A percentile compares a stretch with the other conserved stretches of the same genome.
These are phyloP conservation scores for Aspergillus fumigatus DNA, from an alignment of 2,329 filamentous ascomycete genomes.

Conservation along the genomic window DNA sequence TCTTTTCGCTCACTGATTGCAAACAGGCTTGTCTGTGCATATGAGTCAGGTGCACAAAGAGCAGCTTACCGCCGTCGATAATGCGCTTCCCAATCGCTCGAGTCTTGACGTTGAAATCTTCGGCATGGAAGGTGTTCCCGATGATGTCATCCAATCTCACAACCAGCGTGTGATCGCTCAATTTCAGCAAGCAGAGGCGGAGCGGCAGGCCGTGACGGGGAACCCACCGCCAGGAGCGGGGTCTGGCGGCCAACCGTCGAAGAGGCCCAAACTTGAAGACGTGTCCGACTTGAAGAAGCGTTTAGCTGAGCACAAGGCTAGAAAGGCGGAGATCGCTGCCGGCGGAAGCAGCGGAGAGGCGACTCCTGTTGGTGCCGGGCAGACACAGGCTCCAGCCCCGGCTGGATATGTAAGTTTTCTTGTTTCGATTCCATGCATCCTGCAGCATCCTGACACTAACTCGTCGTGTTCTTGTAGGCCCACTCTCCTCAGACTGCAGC, in stretches of 20 bases:
- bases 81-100: slow-evolving; percentile 81
- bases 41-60: slow-evolving; percentile 99
- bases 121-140: slow-evolving; percentile 94
- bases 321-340: slow-evolving; percentile 57
- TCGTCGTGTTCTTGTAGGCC: slow-evolving; percentile 18
- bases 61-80: slow-evolving; percentile 78
- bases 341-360: slow-evolving; percentile 54
- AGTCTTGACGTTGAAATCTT: slow-evolving; percentile 93
- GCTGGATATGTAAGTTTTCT: slow-evolving; percentile 55
- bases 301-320: slow-evolving; percentile 70
- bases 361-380: slow-evolving; percentile 49
- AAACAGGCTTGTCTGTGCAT: slow-evolving; percentile 81
- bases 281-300: slow-evolving; percentile 75
- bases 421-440: not conserved
- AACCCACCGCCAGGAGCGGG: slow-evolving; percentile 68
- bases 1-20: not conserved
- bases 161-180: slow-evolving; percentile 79
- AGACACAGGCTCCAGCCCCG: slow-evolving; percentile 49
- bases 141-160: slow-evolving; percentile 76
- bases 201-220: slow-evolving; percentile 74
- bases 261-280: slow-evolving; percentile 69
- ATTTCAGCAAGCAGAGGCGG: slow-evolving; percentile 80
- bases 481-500: slow-evolving; percentile 42
- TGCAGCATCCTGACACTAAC: slow-evolving; percentile 7
- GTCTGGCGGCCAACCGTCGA: slow-evolving; percentile 43